Base-by-base conservation (phyloP, 2,329 filamentous ascomycete species). In the Ophiostoma sp. region DNA sequence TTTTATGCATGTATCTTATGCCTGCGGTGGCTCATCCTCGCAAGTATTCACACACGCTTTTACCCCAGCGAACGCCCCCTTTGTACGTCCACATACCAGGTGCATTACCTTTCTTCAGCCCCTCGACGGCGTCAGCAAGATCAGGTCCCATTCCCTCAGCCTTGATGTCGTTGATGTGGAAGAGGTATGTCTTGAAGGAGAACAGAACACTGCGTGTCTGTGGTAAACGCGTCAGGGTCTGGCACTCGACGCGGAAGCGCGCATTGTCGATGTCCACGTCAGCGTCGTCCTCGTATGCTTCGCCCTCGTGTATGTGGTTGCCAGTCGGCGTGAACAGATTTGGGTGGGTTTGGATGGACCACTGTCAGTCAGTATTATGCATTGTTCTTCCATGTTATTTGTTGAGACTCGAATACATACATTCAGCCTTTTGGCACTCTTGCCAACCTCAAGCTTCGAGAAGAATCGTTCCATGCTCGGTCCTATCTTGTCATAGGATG, bases 401-500 rank as follows among this genome's bases (percentile, higher is more conserved):
- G 27, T 3, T 31, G 27, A 31, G 27, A 31, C 27, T 31, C 27
- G 3, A 27, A 52, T 33, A 76, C 79, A 73, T 70, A 84, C 84
- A 44, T 87, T 87, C 4, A 81, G 76, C n/a, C 85, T 76, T 75
- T 83, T 84, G 1, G 82, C 82, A 66, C 77, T 79, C 75, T 80
- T 84, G 0, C 84, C 85, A 0, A 81, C 81, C 69, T 83, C 78
- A 0, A 86, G 68, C 67, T 79, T 80, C 2, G 75, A 74, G 72
- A 87, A 86, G 75, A 83, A 86, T 6, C 80, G 79, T 76, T 87
- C 84, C 84, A 87, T 86, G 71, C 84, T 86, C 0, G 78, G 74
- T 0, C 81, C 84, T 36, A 87, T 86, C 77, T 83, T 86, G 20
- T 85, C 81, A 69, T 86, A 87, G 0, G 79, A 78, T 0, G 85